A percentile compares a stretch with the other conserved stretches of the same genome.
Evolutionary conservation across 768 basidiomycete species (phyloP).

Genomic region (Trametes punicea): DNA sequence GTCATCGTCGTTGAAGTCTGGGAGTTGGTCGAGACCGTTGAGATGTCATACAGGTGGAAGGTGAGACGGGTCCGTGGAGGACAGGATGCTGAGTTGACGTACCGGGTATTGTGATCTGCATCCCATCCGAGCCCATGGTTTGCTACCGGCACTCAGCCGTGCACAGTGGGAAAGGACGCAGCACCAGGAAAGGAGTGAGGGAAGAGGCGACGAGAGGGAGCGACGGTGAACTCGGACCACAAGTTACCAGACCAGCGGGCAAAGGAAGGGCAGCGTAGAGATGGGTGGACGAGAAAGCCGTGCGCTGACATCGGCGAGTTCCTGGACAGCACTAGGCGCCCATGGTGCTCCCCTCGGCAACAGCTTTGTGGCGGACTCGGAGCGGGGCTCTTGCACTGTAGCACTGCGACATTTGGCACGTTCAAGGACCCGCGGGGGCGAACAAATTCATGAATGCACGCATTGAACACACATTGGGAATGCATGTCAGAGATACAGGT

Average conservation of each 20-base stretch:
- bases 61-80: background rate
- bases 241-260: conserved; percentile 6
- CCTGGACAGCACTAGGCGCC: background rate
- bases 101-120: conserved; percentile 51
- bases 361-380: background rate
- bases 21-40: background rate
- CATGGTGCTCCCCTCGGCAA: background rate
- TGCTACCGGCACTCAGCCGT: background rate
- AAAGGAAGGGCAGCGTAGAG: background rate
- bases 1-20: conserved; percentile 82
- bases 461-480: background rate
- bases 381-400: background rate
- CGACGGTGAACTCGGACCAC: background rate
- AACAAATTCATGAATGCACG: too few species aligned
- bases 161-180: background rate
- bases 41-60: background rate
- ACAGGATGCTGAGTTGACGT: background rate
- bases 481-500: conserved; percentile 12
- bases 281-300: background rate
- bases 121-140: conserved; percentile 33
- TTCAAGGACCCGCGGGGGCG: background rate
- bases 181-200: background rate
- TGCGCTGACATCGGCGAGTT: background rate
- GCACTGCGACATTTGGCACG: background rate
- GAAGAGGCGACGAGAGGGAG: background rate